These are phyloP conservation scores for Herpetospermum pedunculosum DNA, from an alignment of 306 rosid species.

Conservation along the genomic window DNA sequence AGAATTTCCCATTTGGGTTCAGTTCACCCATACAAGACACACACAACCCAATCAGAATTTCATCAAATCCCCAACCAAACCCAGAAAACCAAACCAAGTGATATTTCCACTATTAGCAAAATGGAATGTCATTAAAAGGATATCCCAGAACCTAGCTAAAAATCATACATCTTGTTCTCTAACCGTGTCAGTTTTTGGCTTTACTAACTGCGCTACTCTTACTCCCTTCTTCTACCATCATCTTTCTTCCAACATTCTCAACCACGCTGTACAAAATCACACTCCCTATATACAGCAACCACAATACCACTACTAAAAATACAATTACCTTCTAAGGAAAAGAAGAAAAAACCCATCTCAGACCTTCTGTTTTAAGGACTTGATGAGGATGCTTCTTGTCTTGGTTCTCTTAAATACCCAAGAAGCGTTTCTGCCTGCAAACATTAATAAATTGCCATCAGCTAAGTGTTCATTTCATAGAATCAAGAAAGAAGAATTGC, in stretches of 20 bases:
- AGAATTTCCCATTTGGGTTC: conserved; percentile 31
- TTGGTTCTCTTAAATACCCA: conserved; percentile 83
- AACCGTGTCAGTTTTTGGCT: conserved; percentile 15
- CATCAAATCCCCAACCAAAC: conserved; percentile 39
- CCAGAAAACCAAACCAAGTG: conserved; percentile 25
- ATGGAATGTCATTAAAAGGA: not conserved
- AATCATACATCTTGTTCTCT: conserved; percentile 11
- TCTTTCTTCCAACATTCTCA: conserved; percentile 24
- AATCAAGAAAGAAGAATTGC: too few species aligned
- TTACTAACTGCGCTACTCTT: conserved; percentile 4
- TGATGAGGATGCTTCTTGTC: conserved; percentile 76
- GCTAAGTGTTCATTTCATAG: not conserved
- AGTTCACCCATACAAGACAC: conserved; percentile 24
- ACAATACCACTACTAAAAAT: conserved; percentile 38
- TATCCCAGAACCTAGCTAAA: conserved; percentile 43
- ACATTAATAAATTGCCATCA: conserved; percentile 12
- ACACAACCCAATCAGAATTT: conserved; percentile 24
- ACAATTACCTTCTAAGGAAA: conserved; percentile 38
- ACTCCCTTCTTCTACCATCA: conserved; percentile 28
- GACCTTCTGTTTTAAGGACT: conserved; percentile 25
- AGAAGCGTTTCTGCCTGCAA: conserved; percentile 94
- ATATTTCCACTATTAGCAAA: not conserved
- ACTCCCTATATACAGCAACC: conserved; percentile 28
- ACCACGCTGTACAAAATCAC: conserved; percentile 76
- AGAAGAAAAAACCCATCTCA: conserved; percentile 6